These are phyloP conservation scores for Fusarium torreyae DNA, from an alignment of 2,329 filamentous ascomycete genomes.

Conservation along the genomic window DNA sequence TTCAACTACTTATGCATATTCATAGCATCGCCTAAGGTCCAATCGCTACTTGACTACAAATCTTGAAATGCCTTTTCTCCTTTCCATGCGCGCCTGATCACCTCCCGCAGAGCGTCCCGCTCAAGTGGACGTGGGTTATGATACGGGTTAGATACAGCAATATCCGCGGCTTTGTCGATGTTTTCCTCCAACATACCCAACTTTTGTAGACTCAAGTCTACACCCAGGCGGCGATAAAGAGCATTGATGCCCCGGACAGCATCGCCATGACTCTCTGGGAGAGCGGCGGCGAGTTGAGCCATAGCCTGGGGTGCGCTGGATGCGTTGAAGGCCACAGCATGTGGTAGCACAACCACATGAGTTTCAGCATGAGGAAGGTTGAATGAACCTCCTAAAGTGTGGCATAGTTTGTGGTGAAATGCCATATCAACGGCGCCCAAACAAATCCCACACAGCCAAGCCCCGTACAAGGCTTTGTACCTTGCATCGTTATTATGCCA, in stretches of 20 bases:
- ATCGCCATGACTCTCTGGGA: constrained; percentile 72
- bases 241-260: constrained; percentile 62
- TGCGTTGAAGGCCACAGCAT: constrained; percentile 75
- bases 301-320: constrained; percentile 68
- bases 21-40: too few species aligned
- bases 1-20: too few species aligned
- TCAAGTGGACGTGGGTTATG: constrained; percentile 71
- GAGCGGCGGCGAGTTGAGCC: constrained; percentile 64
- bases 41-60: too few species aligned
- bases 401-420: constrained; percentile 78
- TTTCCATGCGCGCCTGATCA: constrained; percentile 72
- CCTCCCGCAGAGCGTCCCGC: constrained; percentile 65
- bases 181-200: constrained; percentile 73
- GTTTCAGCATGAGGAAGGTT: constrained; percentile 76
- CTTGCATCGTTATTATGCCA: not conserved
- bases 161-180: constrained; percentile 71
- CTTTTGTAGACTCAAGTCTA: constrained; percentile 67
- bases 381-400: constrained; percentile 74
- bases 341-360: constrained; percentile 74
- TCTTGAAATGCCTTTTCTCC: constrained; percentile 58
- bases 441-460: constrained; percentile 75
- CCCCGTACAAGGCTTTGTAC: constrained; percentile 69
- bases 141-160: constrained; percentile 72
- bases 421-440: constrained; percentile 74
- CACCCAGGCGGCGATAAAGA: not conserved